Base-by-base conservation (phyloP, 2,329 filamentous ascomycete species). In the Fusarium sulawesiense region DNA sequence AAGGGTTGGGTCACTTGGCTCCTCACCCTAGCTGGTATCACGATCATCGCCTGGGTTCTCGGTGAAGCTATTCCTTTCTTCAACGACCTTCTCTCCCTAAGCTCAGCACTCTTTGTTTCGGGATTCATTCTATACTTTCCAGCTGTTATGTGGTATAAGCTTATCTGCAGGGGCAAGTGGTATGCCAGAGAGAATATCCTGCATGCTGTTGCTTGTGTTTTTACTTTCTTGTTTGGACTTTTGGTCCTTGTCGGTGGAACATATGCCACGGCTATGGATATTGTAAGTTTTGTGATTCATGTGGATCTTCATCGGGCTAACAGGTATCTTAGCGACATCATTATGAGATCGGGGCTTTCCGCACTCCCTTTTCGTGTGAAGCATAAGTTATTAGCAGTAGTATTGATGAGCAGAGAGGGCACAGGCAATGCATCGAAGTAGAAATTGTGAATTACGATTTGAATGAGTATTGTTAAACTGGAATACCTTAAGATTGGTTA, bases 31-130 rank as follows among this genome's bases (percentile, higher is more conserved):
- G 77, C 84, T 1, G 70, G 76, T 34, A 77, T 90, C 23, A 93
- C 90, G 80, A 46, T 69, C 8, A 46, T 74, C 11, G 46, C 72
- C 1, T 74, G 69, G 56, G 55, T 90, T 12, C 56, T 91, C 8
- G 88, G 89, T 84, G 87, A 91, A 70, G 87, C 89, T 0, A 90
- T 93, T 46, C 92, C 92, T 1, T 89, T 90, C 75, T 94, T 93
- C 80, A 87, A 87, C 62, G 84, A 91, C 45, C 80, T 93, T 40
- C 80, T 93, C 10, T 80, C 83, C 16, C 82, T 86, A 62, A 81
- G 76, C 60, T 84, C 83, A 6, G 79, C 82, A 6, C 80, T 86
- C 13, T 83, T 86, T 60, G 78, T 85, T 47, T 85, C 83, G 0
- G 76, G 76, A 0, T 77, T 77, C 20, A 79, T 81, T 3, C 78